phyloP scores from a whole-genome alignment of 2,329 filamentous ascomycete species.

The Aspergillus thermomutatus region DNA sequence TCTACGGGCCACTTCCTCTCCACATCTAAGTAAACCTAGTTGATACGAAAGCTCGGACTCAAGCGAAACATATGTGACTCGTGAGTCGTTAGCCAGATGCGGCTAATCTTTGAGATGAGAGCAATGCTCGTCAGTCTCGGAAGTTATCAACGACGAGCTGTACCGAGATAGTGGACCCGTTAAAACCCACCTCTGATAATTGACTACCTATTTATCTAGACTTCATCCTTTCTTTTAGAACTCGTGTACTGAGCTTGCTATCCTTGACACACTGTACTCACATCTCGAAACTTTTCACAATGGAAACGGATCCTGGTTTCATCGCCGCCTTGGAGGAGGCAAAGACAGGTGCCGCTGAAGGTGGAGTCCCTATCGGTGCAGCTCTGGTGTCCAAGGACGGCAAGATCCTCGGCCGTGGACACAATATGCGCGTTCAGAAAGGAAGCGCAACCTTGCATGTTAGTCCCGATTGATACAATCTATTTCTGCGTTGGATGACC shows the following conservation, averaged over 20 bases:
- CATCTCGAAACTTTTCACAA: slow-evolving; percentile 11
- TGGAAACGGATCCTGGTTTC: slow-evolving; percentile 51
- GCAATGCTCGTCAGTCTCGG: not conserved
- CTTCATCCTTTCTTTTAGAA: not conserved
- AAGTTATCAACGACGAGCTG: slow-evolving; percentile 5
- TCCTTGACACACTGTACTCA: not conserved
- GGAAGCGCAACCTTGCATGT: slow-evolving; percentile 70
- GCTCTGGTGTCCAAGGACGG: slow-evolving; percentile 66
- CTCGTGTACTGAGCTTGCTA: not conserved
- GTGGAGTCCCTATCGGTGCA: slow-evolving; percentile 58
- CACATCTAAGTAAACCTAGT: not conserved
- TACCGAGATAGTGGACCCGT: not conserved
- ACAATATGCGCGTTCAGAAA: slow-evolving; percentile 73
- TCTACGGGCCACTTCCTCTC: not conserved
- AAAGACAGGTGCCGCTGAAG: slow-evolving; percentile 52
- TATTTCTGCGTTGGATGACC: not conserved
- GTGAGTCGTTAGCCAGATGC: not conserved
- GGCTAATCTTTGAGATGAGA: not conserved
- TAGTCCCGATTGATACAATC: slow-evolving; percentile 23
- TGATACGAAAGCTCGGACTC: not conserved
- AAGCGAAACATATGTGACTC: too few relatives aligned
- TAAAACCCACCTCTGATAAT: not conserved
- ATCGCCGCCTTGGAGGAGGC: slow-evolving; percentile 58
- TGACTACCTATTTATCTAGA: not conserved
- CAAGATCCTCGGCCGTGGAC: slow-evolving; percentile 66